These are phyloP conservation scores for Mucor indicus DNA, from an alignment of 371 early-diverging fungal species.

Conservation along the genomic window DNA sequence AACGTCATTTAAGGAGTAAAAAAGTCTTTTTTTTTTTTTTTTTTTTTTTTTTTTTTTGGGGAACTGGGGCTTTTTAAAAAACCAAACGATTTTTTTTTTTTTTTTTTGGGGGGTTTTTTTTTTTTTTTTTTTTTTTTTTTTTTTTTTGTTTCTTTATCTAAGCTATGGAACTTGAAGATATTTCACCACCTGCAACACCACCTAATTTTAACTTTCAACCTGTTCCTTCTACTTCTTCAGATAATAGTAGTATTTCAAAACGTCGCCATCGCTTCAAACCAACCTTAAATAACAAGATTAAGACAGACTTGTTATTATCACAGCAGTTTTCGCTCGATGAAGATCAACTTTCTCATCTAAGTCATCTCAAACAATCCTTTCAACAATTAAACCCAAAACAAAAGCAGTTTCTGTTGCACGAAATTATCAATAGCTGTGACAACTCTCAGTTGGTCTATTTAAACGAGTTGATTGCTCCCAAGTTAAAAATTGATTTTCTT, in stretches of 20 bases:
- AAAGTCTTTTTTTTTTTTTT: no score
- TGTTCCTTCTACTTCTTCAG: slow-evolving; percentile 13
- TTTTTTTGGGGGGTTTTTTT: no score
- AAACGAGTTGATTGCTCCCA: slow-evolving; percentile 54
- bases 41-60: no score
- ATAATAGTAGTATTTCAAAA: no score
- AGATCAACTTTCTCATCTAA: slow-evolving; percentile 29
- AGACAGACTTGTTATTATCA: slow-evolving; percentile 10
- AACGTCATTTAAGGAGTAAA: no score
- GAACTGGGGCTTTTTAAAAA: no score
- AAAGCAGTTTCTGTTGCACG: slow-evolving; percentile 38
- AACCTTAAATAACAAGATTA: slow-evolving; percentile 18
- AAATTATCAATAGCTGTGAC: slow-evolving; percentile 53
- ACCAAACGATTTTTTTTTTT: no score
- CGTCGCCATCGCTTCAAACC: neutral
- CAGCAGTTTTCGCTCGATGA: slow-evolving; percentile 28
- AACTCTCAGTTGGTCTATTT: slow-evolving; percentile 57
- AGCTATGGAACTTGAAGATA: slow-evolving; percentile 35
- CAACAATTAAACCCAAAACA: slow-evolving; percentile 41
- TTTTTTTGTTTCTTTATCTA: slow-evolving; percentile 1
- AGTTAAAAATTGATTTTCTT: slow-evolving; percentile 78
- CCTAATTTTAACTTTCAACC: slow-evolving; percentile 37
- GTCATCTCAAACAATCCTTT: slow-evolving; percentile 39
- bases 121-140: neutral
- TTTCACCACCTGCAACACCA: slow-evolving; percentile 49